Evolutionary conservation across 768 basidiomycete species (phyloP).

Genomic region (Brasilioporus rufonigricans): DNA sequence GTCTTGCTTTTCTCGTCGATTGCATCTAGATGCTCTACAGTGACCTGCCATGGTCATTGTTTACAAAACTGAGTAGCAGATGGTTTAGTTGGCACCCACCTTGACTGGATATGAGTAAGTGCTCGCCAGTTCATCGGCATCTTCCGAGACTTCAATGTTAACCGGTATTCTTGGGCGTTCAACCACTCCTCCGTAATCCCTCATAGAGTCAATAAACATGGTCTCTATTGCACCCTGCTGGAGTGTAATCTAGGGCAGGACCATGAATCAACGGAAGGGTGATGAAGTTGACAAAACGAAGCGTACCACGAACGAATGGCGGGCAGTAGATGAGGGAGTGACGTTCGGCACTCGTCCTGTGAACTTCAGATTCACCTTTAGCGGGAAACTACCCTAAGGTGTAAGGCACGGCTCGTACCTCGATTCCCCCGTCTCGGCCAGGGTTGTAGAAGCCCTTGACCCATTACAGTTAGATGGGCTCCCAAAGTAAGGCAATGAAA

Average conservation of each 20-base stretch:
- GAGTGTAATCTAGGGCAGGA: slow-evolving; percentile 30
- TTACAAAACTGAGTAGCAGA: background rate
- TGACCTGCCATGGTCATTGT: slow-evolving; percentile 15
- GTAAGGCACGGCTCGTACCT: slow-evolving; percentile 37
- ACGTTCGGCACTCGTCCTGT: slow-evolving; percentile 45
- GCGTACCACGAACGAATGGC: background rate
- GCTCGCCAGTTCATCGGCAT: slow-evolving; percentile 10
- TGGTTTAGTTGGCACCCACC: slow-evolving; percentile 4
- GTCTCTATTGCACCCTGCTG: slow-evolving; percentile 29
- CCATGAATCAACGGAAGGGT: background rate
- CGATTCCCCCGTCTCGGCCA: slow-evolving; percentile 53
- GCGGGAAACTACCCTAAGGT: background rate
- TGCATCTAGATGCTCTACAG: slow-evolving; percentile 21
- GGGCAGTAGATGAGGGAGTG: background rate
- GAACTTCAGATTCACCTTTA: slow-evolving; percentile 39
- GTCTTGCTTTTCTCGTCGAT: slow-evolving; percentile 30
- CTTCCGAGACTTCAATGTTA: slow-evolving; percentile 20
- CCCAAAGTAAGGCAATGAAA: background rate
- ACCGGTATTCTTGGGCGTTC: slow-evolving; percentile 17
- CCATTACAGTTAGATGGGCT: background rate
- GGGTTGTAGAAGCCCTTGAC: slow-evolving; percentile 76
- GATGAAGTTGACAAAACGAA: background rate
- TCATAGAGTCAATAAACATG: background rate
- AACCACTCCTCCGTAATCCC: background rate
- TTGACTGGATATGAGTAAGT: slow-evolving; percentile 31